A percentile compares a stretch with the other conserved stretches of the same genome.
These are phyloP conservation scores for Paramecium caudatum DNA, from an alignment of 73 alveolate species.

Conservation along the genomic window DNA sequence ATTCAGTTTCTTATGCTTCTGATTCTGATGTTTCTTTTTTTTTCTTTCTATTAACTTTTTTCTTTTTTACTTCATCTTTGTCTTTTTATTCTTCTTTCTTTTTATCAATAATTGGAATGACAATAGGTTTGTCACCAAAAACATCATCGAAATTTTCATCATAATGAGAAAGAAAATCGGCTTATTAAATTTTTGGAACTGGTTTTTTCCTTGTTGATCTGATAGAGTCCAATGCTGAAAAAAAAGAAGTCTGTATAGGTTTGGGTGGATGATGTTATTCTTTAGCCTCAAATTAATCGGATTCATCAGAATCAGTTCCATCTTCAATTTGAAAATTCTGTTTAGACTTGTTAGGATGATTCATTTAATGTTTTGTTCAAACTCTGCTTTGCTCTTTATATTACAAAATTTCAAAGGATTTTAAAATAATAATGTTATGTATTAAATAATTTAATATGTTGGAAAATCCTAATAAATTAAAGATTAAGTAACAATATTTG, in stretches of 20 bases:
- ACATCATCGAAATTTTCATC: slow-evolving; percentile 47
- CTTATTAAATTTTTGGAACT: background rate
- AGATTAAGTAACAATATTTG: background rate
- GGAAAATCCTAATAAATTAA: background rate
- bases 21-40: background rate
- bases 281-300: no score
- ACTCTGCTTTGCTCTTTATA: background rate
- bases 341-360: background rate
- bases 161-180: slow-evolving; percentile 10
- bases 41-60: background rate
- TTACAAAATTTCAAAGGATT: slow-evolving; percentile 35
- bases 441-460: background rate
- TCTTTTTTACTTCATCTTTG: background rate
- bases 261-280: no score
- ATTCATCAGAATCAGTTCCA: background rate
- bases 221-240: background rate
- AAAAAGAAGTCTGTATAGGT: background rate
- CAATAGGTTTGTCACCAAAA: background rate
- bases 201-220: background rate
- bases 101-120: background rate
- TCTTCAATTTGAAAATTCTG: background rate
- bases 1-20: no score
- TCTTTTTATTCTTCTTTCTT: background rate
- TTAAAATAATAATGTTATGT: no score
- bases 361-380: background rate